Percentiles rank a stretch among this genome's conserved stretches.
These are phyloP conservation scores for Brassica carinata DNA, from an alignment of 345 rosid species.

Conservation along the genomic window DNA sequence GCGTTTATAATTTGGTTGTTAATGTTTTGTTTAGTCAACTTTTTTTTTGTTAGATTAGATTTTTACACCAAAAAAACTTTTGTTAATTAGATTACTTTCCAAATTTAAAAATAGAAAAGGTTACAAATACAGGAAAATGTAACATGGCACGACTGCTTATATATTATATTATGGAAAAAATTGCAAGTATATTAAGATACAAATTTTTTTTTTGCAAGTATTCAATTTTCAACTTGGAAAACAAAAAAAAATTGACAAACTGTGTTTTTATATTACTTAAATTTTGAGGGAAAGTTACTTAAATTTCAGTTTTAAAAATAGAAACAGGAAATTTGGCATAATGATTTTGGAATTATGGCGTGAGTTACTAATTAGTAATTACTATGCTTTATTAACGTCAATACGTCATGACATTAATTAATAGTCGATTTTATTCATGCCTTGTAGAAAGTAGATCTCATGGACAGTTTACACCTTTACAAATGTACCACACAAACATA, in stretches of 20 bases:
- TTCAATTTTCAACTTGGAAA: not conserved
- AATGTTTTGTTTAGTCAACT: not conserved
- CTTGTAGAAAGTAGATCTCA: conserved; percentile 16
- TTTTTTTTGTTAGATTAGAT: no score
- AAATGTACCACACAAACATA: conserved; percentile 12
- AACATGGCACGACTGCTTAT: not conserved
- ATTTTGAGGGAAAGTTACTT: not conserved
- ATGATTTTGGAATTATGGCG: not conserved
- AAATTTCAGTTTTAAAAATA: not conserved
- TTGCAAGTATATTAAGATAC: no score
- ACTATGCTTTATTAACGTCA: not conserved
- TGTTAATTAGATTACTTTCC: not conserved
- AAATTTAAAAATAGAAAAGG: not conserved
- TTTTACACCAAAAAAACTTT: no score
- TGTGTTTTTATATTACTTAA: not conserved
- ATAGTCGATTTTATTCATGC: not conserved
- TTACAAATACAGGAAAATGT: not conserved
- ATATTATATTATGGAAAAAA: not conserved
- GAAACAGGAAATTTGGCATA: not conserved
- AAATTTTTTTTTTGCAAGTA: not conserved
- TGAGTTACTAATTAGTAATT: not conserved
- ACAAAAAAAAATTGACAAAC: not conserved
- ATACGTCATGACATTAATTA: not conserved
- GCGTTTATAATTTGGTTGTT: not conserved
- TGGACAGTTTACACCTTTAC: not conserved